Percentiles rank a stretch among this genome's conserved stretches.
These are phyloP conservation scores for Phragmites australis DNA, from an alignment of 176 grass and related monocot species.

Conservation along the genomic window DNA sequence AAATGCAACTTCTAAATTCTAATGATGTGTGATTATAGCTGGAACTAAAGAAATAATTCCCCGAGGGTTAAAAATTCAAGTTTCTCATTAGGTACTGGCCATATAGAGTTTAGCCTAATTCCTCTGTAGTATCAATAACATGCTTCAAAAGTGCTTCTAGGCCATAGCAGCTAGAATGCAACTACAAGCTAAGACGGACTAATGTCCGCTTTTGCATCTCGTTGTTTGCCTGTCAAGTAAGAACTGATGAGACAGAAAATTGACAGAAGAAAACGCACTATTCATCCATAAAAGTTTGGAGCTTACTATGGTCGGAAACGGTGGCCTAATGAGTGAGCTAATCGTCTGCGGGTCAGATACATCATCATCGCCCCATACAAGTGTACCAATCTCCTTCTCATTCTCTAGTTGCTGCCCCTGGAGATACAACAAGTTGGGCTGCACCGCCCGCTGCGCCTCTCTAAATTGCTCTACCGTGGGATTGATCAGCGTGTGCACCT, in stretches of 20 bases:
- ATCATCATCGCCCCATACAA: slow-evolving; percentile 56
- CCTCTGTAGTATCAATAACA: neutral
- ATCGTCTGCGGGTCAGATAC: slow-evolving; percentile 50
- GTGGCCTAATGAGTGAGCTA: slow-evolving; percentile 50
- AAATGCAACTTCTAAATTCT: neutral
- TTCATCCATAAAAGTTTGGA: neutral
- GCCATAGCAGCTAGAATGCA: neutral
- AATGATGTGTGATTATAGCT: neutral
- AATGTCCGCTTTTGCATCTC: neutral
- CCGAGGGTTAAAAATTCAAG: neutral
- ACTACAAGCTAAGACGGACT: neutral
- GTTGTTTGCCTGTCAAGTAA: slow-evolving; percentile 6
- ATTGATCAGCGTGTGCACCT: slow-evolving; percentile 72
- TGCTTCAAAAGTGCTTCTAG: neutral
- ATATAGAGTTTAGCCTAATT: neutral
- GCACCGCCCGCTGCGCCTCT: slow-evolving; percentile 44
- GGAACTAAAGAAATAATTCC: neutral
- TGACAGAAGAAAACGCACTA: too few relatives aligned
- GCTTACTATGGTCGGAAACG: slow-evolving; percentile 70
- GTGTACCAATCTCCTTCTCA: slow-evolving; percentile 63
- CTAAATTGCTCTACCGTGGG: slow-evolving; percentile 57
- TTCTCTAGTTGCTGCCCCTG: slow-evolving; percentile 65
- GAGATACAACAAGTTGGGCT: slow-evolving; percentile 58
- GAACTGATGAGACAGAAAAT: slow-evolving; percentile 1
- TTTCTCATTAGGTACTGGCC: neutral